Evolutionary conservation across 2,329 filamentous ascomycete genomes (phyloP), one percentile per base, ranked within the genome.

Genomic region (Apiospora aurea): DNA sequence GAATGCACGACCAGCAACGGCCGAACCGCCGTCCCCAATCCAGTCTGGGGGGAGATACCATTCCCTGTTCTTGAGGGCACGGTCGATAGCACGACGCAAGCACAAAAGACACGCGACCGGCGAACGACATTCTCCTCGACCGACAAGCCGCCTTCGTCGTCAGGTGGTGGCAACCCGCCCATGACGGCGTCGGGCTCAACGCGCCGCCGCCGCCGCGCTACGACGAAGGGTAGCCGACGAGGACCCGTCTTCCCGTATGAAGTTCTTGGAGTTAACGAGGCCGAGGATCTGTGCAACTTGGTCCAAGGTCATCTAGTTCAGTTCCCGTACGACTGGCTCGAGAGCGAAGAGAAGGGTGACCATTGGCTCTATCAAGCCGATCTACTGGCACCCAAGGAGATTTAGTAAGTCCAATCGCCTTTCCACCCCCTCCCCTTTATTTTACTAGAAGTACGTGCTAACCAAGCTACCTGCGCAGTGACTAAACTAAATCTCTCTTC

Each of bases 301-400:
- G 89, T 96, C 38, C 96, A 98, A 81, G 96, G 96, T 1, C 91
- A 95, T 80, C 82, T 99, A 70, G 95, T 99, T 38, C 85, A 94
- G 75, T 99, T 97, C 86, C 96, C 96, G 7, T 97, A 98, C 82
- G 94, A 99, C 78, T 99, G 97, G 95, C 89, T 97, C 70, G 89
- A 93, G 77, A 93, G 92, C 71, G 96, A 98, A 83, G 96, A 98
- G 85, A 90, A 92, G 79, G 95, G 94, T 75, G 94, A 95, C 71
- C 97, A 98, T 80, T 99, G 96, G 96, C 89, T 98, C 74, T 98
- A 97, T 83, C 94, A 96, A 79, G 94, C 98, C 71, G 96, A 99
- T 82, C 93, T 97, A 82, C 92, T 99, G 80, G 97, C 96, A 77
- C 96, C 96, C 71, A 87, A 99, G 83, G 95, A 98, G 84, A 98